These are phyloP conservation scores for Collybia sordida DNA, from an alignment of 768 basidiomycete genomes.

Conservation along the genomic window DNA sequence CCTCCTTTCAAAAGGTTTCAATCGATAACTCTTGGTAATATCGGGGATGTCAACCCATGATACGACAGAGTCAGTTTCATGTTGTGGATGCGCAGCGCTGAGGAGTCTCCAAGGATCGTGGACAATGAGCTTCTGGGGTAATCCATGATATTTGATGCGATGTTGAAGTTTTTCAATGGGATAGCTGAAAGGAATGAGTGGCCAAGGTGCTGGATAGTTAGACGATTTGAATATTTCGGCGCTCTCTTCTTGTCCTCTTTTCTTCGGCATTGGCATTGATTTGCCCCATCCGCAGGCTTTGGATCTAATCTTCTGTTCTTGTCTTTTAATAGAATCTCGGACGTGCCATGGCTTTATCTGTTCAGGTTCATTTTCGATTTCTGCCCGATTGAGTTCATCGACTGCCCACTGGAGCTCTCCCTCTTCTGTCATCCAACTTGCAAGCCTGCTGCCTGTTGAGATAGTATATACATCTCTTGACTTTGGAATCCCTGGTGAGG, in stretches of 20 bases:
- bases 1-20: too few relatives aligned
- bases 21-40: too few relatives aligned
- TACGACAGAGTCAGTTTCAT: too few relatives aligned
- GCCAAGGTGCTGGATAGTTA: neutral
- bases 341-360: neutral
- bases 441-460: neutral
- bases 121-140: neutral
- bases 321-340: neutral
- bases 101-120: conserved; percentile 2
- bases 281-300: neutral
- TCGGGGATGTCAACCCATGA: too few relatives aligned
- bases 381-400: neutral
- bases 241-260: neutral
- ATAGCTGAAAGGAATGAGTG: neutral
- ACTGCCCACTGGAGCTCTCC: neutral
- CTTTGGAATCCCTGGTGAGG: too few relatives aligned
- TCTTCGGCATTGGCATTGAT: neutral
- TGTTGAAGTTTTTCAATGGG: neutral
- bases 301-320: neutral
- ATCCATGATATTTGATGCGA: neutral
- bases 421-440: neutral
- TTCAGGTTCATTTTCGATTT: neutral
- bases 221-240: neutral
- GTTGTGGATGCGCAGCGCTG: too few relatives aligned
- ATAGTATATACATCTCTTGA: neutral